Evolutionary conservation across 2,329 filamentous ascomycete genomes (phyloP), one percentile per base, ranked within the genome.

Genomic region (Xylariaceae sp.): DNA sequence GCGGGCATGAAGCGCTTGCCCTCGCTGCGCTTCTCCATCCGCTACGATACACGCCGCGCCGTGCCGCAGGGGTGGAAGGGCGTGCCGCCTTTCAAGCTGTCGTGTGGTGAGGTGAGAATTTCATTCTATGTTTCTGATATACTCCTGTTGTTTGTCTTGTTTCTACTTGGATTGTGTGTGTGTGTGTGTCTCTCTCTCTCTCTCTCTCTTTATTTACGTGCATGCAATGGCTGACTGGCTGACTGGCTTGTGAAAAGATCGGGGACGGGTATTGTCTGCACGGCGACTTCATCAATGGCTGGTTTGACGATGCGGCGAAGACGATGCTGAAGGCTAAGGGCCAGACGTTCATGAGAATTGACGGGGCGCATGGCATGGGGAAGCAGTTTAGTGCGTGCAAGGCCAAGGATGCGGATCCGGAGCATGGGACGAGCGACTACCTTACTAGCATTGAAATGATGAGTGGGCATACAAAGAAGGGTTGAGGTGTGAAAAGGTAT

Each of bases 251-350:
- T 23, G 18, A 16, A 47, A 39, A 58, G 50, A 57, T 61, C 20
- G 58, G 58, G 1, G 58, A 66, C 21, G 69, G 71, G 2, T 77
- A 67, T 61, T 74, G 70, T 65, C 67, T 64, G 29, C 76, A 78
- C 53, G 75, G 76, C 26, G 76, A 78, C 58, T 78, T 78, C 57
- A 74, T 78, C 61, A 77, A 76, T 24, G 76, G 70, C 13, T 78
- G 76, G 76, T 70, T 70, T 2, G 60, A 63, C 15, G 74, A 76
- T 33, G 73, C 73, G 0, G 75, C 73, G 0, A 36, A 62, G 55
- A 74, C 72, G 50, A 76, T 78, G 74, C 46, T 78, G 16, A 32
- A 49, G 24, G 52, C 46, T 0, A 48, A 26, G 3, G 62, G 59
- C 15, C 57, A 60, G 26, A 60, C 72, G 42, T 77, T 72, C 45